These are phyloP conservation scores for Haplosporangium gracile DNA, from an alignment of 192 early-diverging fungal species.

Conservation along the genomic window DNA sequence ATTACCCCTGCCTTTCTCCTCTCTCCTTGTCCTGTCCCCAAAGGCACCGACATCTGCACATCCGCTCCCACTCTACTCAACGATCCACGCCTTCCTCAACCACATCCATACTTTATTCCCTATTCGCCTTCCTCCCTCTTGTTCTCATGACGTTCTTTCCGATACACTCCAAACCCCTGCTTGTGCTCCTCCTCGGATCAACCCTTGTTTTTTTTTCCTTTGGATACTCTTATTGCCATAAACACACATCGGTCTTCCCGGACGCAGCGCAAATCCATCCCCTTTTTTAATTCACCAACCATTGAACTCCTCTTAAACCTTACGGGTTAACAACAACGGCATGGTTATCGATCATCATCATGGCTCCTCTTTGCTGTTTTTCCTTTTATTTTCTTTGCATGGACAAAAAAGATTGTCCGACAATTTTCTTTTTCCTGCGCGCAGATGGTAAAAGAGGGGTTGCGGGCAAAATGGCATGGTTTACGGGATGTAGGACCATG, in stretches of 20 bases:
- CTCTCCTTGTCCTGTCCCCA: background rate
- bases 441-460: background rate
- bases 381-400: background rate
- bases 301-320: background rate
- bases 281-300: background rate
- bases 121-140: background rate
- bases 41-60: background rate
- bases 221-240: background rate
- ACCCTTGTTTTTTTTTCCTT: background rate
- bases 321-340: background rate
- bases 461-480: conserved; percentile 3
- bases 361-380: background rate
- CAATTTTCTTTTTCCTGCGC: background rate
- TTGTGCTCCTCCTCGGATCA: background rate
- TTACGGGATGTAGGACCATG: background rate
- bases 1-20: background rate
- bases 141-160: conserved; percentile 5
- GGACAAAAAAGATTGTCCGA: too few species aligned
- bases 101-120: too few species aligned
- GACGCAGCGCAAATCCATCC: background rate
- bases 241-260: background rate
- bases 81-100: background rate
- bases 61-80: background rate
- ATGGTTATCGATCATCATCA: background rate
- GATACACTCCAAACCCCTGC: background rate